A percentile compares a stretch with the other conserved stretches of the same genome.
These are phyloP conservation scores for Russula ochroleuca DNA, from an alignment of 768 basidiomycete species.

Conservation along the genomic window DNA sequence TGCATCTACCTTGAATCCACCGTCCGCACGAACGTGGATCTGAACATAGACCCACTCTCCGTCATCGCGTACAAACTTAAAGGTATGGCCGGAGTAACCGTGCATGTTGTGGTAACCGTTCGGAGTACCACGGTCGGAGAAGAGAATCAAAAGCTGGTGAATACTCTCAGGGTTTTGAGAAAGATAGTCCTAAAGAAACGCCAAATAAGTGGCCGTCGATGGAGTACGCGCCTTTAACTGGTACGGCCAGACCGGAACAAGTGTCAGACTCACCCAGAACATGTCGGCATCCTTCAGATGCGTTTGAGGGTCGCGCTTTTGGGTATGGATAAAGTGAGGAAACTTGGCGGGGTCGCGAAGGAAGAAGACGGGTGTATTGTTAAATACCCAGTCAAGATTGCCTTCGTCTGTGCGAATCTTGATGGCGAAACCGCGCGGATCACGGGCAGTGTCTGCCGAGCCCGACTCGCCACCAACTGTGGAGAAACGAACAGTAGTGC, in stretches of 20 bases:
- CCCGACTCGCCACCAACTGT: conserved; percentile 90
- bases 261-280: conserved; percentile 59
- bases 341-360: conserved; percentile 85
- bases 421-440: conserved; percentile 89
- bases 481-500: conserved; percentile 81
- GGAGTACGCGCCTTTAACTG: neutral
- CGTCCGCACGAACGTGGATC: conserved; percentile 72
- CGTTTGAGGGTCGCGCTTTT: conserved; percentile 88
- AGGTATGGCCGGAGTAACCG: conserved; percentile 92
- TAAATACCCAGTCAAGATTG: conserved; percentile 89
- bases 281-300: conserved; percentile 84
- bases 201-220: conserved; percentile 1
- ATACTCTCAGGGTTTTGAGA: conserved; percentile 85
- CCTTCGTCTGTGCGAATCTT: conserved; percentile 89
- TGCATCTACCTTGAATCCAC: conserved; percentile 68
- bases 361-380: conserved; percentile 91
- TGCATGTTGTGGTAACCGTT: conserved; percentile 84
- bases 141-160: conserved; percentile 83
- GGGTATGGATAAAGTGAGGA: conserved; percentile 92
- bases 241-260: neutral
- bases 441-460: conserved; percentile 90
- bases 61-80: conserved; percentile 80
- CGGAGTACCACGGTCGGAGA: conserved; percentile 95
- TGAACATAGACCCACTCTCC: conserved; percentile 85
- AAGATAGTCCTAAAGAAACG: conserved; percentile 68